Conservation (phyloP, 2,329 filamentous ascomycete species). For the Aspergillus pseudonomiae region DNA sequence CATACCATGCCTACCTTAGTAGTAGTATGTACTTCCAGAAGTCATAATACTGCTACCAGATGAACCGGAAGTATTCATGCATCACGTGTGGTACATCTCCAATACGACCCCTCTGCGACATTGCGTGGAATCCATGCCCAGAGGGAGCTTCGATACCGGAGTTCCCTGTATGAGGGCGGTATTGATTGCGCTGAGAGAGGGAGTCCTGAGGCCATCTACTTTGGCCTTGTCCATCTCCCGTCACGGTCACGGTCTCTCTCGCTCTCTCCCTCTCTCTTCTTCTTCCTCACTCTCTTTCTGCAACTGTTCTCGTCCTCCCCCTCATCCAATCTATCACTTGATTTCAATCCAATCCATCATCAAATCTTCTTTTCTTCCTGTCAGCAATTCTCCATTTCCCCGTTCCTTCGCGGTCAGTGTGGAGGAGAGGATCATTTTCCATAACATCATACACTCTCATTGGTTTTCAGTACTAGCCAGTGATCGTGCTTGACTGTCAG, state of each 20-base stretch:
- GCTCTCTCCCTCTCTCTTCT: slow-evolving; percentile 1
- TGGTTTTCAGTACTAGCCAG: slow-evolving; percentile 24
- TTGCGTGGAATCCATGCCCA: neutral
- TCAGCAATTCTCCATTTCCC: slow-evolving; percentile 3
- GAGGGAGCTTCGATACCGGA: neutral
- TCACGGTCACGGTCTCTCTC: slow-evolving; percentile 10
- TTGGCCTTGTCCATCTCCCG: neutral
- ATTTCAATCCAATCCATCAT: slow-evolving; percentile 12
- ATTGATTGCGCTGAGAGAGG: neutral
- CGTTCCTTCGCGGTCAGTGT: neutral
- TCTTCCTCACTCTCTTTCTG: slow-evolving; percentile 4
- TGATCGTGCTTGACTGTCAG: slow-evolving; percentile 27
- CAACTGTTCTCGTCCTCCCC: neutral
- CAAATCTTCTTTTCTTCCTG: neutral
- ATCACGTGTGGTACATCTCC: slow-evolving; percentile 20
- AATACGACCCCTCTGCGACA: slow-evolving; percentile 9
- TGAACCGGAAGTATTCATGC: neutral
- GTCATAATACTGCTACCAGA: neutral
- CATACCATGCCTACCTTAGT: no score
- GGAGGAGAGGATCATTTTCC: slow-evolving; percentile 9
- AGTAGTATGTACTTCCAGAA: neutral
- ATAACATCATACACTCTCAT: slow-evolving; percentile 14
- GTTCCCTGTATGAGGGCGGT: slow-evolving; percentile 10
- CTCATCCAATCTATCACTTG: neutral
- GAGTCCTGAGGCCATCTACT: slow-evolving; percentile 15